Percentiles rank a stretch among this genome's conserved stretches.
These are phyloP conservation scores for Liquidambar formosana DNA, from an alignment of 164 flowering plant genomes.

Conservation along the genomic window DNA sequence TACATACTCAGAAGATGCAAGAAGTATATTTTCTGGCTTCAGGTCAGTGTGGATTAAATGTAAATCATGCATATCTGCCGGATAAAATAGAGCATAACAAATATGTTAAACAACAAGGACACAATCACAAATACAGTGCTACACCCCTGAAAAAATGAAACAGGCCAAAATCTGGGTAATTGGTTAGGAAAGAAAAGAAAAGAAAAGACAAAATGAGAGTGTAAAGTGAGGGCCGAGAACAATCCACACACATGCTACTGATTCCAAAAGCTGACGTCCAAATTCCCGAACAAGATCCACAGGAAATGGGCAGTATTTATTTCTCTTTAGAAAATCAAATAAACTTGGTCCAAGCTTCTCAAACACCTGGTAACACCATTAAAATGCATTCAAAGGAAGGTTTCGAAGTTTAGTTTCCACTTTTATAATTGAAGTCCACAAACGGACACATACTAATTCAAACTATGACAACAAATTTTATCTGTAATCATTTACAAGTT, in stretches of 20 bases:
- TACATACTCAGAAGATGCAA: slow-evolving; percentile 71
- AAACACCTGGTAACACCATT: slow-evolving; percentile 83
- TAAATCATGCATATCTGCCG: slow-evolving; percentile 86
- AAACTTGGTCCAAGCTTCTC: slow-evolving; percentile 99
- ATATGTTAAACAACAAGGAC: slow-evolving; percentile 10
- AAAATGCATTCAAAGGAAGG: slow-evolving; percentile 57
- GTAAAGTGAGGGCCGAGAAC: slow-evolving; percentile 31
- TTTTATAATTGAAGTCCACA: slow-evolving; percentile 11
- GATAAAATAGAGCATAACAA: slow-evolving; percentile 27
- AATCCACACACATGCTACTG: slow-evolving; percentile 95
- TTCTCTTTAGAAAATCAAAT: slow-evolving; percentile 89
- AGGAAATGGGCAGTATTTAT: slow-evolving; percentile 80
- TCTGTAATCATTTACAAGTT: background rate
- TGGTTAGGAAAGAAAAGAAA: slow-evolving; percentile 22
- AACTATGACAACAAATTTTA: background rate
- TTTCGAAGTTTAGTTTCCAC: slow-evolving; percentile 42
- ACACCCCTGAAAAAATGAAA: slow-evolving; percentile 26
- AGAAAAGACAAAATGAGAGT: slow-evolving; percentile 13
- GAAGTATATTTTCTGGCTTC: slow-evolving; percentile 95
- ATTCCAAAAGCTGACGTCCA: slow-evolving; percentile 95
- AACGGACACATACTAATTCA: slow-evolving; percentile 4
- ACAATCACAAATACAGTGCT: slow-evolving; percentile 1
- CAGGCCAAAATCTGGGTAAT: slow-evolving; percentile 18
- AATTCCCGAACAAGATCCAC: slow-evolving; percentile 92
- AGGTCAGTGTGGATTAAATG: slow-evolving; percentile 84